These are phyloP conservation scores for Fusarium nematophilum DNA, from an alignment of 2,329 filamentous ascomycete species.

Conservation along the genomic window DNA sequence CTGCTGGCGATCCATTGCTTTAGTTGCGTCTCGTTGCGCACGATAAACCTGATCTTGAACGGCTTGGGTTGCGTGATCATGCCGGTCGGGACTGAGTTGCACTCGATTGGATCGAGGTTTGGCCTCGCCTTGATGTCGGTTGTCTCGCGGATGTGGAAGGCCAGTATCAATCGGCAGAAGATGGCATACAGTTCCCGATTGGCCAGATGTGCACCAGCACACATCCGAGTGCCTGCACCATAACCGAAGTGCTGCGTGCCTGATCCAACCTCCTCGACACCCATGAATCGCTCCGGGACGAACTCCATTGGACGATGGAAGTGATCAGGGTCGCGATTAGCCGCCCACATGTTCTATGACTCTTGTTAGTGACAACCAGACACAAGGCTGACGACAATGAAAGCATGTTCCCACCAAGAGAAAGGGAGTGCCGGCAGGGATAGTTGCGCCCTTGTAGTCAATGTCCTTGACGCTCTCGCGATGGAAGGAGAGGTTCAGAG, in stretches of 20 bases:
- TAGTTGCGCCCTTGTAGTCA: slow-evolving; percentile 71
- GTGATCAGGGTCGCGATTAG: slow-evolving; percentile 76
- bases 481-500: slow-evolving; percentile 83
- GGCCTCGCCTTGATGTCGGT: slow-evolving; percentile 60
- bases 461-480: slow-evolving; percentile 79
- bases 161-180: slow-evolving; percentile 68
- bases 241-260: slow-evolving; percentile 73
- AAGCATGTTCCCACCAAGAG: slow-evolving; percentile 69
- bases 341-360: slow-evolving; percentile 76
- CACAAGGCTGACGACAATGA: not conserved
- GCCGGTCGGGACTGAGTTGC: slow-evolving; percentile 66
- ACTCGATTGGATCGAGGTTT: slow-evolving; percentile 67
- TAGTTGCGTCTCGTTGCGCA: slow-evolving; percentile 58
- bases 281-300: slow-evolving; percentile 74
- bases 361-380: not conserved
- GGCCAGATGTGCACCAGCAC: slow-evolving; percentile 70
- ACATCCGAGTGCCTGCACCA: slow-evolving; percentile 72
- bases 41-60: slow-evolving; percentile 61
- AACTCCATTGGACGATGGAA: slow-evolving; percentile 74
- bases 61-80: slow-evolving; percentile 71
- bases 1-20: slow-evolving; percentile 66
- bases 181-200: slow-evolving; percentile 73
- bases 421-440: slow-evolving; percentile 82
- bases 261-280: slow-evolving; percentile 63
- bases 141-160: slow-evolving; percentile 65